phyloP scores from a whole-genome alignment of 352 stramenopile genomes.

The Globisporangium nunn region DNA sequence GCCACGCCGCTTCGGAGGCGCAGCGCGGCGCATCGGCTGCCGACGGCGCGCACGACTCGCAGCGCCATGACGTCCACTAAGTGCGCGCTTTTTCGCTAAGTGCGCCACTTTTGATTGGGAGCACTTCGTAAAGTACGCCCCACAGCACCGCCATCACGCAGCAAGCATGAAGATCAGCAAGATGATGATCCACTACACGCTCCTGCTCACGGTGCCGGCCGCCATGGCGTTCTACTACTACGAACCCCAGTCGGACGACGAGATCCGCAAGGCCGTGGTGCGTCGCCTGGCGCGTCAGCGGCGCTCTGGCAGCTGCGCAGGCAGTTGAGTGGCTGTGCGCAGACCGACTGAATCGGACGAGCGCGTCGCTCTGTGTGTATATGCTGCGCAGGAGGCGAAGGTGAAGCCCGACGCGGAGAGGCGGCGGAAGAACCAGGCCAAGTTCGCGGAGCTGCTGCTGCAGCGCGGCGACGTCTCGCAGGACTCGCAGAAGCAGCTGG shows the following conservation, averaged over 20 bases:
- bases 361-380: neutral
- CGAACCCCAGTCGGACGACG: slow-evolving; percentile 62
- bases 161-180: slow-evolving; percentile 69
- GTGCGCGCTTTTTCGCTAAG: no score
- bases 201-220: slow-evolving; percentile 69
- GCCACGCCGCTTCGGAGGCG: neutral
- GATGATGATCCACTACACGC: slow-evolving; percentile 75
- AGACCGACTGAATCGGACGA: neutral
- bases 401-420: slow-evolving; percentile 54
- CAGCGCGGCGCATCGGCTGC: neutral
- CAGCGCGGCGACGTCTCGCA: slow-evolving; percentile 37
- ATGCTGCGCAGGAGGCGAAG: slow-evolving; percentile 42
- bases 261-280: slow-evolving; percentile 74
- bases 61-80: neutral
- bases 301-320: neutral
- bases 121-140: no score
- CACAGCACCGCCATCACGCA: no score
- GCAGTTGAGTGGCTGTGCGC: neutral
- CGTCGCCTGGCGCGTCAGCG: slow-evolving; percentile 11
- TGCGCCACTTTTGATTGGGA: no score
- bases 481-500: slow-evolving; percentile 66
- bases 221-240: slow-evolving; percentile 61
- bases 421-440: slow-evolving; percentile 58
- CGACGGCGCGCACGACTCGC: neutral
- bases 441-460: slow-evolving; percentile 71